These are phyloP conservation scores for Hymenoscyphus scutula DNA, from an alignment of 2,329 filamentous ascomycete genomes.

Conservation along the genomic window DNA sequence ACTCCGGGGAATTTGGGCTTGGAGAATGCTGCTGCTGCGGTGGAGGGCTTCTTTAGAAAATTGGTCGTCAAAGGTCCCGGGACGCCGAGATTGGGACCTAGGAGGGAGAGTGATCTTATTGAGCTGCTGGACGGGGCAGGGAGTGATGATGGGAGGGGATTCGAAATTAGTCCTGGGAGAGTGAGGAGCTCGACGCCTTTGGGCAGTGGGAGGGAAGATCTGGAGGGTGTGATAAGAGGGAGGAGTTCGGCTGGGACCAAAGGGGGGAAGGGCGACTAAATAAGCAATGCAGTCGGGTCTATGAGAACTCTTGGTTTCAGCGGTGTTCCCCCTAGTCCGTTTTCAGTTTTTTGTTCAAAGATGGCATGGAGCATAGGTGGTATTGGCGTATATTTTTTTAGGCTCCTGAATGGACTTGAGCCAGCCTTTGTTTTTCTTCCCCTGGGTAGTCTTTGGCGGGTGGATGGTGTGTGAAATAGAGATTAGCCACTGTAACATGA, in stretches of 20 bases:
- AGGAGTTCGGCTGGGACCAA: conserved; percentile 21
- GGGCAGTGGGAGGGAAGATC: conserved; percentile 29
- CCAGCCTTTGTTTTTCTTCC: background rate
- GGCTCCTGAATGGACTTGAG: background rate
- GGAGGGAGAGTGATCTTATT: conserved; percentile 61
- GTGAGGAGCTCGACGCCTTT: conserved; percentile 20
- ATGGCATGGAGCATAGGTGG: conserved; percentile 5
- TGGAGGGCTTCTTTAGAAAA: conserved; percentile 88
- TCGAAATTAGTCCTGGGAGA: conserved; percentile 30
- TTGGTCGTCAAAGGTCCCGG: conserved; percentile 64
- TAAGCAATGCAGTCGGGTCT: background rate
- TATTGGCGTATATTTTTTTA: background rate
- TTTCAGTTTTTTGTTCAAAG: conserved; percentile 3
- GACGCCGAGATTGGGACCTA: conserved; percentile 44
- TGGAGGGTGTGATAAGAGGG: conserved; percentile 22
- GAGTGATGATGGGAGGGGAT: conserved; percentile 50
- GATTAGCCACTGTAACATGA: conserved; percentile 1
- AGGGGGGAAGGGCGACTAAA: conserved; percentile 30
- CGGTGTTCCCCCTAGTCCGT: background rate
- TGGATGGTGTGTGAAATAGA: background rate
- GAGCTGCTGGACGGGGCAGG: conserved; percentile 64
- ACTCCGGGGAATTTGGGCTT: conserved; percentile 54
- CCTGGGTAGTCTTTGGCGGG: background rate
- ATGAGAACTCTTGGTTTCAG: background rate
- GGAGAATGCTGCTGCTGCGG: conserved; percentile 80